Percentiles rank a stretch among this genome's conserved stretches.
Evolutionary conservation across 75 land plant species (phyloP).

Genomic region (Larix kaempferi): DNA sequence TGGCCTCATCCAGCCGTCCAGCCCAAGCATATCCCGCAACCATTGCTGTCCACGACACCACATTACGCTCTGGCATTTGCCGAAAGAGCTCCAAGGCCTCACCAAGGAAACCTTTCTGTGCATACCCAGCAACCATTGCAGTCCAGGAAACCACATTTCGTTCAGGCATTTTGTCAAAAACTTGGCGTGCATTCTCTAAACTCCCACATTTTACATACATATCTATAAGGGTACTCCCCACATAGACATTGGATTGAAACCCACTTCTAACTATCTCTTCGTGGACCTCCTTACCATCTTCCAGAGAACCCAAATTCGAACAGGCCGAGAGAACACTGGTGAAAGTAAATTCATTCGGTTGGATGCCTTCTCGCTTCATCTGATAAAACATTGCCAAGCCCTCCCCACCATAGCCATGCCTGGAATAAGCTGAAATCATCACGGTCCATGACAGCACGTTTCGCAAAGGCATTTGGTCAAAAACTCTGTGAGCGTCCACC

Average conservation of each 20-base stretch:
- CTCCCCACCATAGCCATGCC: conserved; percentile 29
- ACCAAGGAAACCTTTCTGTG: conserved; percentile 39
- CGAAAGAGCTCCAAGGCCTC: conserved; percentile 27
- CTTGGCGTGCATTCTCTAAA: conserved; percentile 22
- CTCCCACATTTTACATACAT: conserved; percentile 73
- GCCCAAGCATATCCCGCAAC: conserved; percentile 1
- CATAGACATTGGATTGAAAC: conserved; percentile 27
- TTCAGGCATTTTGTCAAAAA: conserved; percentile 28
- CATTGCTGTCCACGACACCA: conserved; percentile 5
- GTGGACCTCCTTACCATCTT: conserved; percentile 33
- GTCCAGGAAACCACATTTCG: conserved; percentile 64
- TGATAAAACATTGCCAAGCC: conserved; percentile 21
- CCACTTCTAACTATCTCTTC: conserved; percentile 31
- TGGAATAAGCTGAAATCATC: conserved; percentile 42
- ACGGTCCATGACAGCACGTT: conserved; percentile 53
- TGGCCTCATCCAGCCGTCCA: background rate
- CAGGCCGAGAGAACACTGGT: conserved; percentile 40
- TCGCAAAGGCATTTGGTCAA: conserved; percentile 43
- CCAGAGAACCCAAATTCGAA: conserved; percentile 37
- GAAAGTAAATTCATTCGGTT: conserved; percentile 47
- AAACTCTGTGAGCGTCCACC: conserved; percentile 25
- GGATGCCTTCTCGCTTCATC: conserved; percentile 21
- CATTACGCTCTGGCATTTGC: conserved; percentile 22
- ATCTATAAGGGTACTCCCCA: conserved; percentile 47
- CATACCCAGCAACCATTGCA: conserved; percentile 55